Evolutionary conservation across 2,329 filamentous ascomycete species (phyloP), one percentile per base, ranked within the genome.

Genomic region (Chaetomium olivaceum): DNA sequence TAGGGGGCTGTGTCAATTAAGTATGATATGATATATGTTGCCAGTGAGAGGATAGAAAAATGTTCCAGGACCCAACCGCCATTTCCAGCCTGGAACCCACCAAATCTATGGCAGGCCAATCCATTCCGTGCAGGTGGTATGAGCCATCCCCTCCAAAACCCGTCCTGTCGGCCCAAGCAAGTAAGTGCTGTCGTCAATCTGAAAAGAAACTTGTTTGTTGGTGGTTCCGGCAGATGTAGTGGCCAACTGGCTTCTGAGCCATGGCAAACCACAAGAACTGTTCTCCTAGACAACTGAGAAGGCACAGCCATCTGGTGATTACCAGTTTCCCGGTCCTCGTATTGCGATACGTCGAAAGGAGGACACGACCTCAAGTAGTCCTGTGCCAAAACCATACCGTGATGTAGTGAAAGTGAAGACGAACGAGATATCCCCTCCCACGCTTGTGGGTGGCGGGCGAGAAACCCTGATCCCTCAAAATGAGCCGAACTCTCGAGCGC

Each of bases 351-450:
- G 46, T 46, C 55, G 31, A 52, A 33, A 25, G 23, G 43, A 58
- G 55, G 55, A 63, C 61, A 63, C 46, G 46, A 58, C 55, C 55
- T 43, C 27, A 25, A 48, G 50, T 29, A 36, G 16, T 23, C 46
- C 31, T 57, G 54, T 25, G 16, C 56, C 12, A 8, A 25, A 23
- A 9, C 23, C 8, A 31, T 27, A 21, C 46, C n/a, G 46, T 36
- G 48, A 5, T 16, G 21, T 14, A 12, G 48, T 33, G 25, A 23
- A 36, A 36, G 31, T 19, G 27, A 21, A n/a, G 6, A 46, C 46
- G 23, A 33, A 48, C 33, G 29, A n/a, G 31, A 33, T 36, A 3
- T n/a, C n/a, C 7, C 31, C 29, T 31, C 36, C 36, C 25, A 43
- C 43, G 52, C 58, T 57, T 57, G 58, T 43, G 39, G 39, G 16